Conservation (phyloP, 768 basidiomycete genomes). For the Podaxis sp. region DNA sequence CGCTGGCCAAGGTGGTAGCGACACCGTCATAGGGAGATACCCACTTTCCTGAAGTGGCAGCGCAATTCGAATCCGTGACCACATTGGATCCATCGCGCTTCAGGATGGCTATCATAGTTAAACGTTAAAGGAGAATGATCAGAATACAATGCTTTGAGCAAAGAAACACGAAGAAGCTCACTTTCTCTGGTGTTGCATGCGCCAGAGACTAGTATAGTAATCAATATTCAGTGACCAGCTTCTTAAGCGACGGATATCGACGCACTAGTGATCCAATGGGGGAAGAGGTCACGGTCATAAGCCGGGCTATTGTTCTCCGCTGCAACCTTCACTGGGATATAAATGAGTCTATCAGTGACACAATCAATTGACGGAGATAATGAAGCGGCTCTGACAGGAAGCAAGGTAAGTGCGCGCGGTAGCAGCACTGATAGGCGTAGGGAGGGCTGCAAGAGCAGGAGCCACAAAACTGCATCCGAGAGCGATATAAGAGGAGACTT, state of each 20-base stretch:
- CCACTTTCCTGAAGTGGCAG: constrained; percentile 40
- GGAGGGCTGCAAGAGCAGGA: constrained; percentile 22
- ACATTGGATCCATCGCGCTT: constrained; percentile 46
- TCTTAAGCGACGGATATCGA: too few relatives aligned
- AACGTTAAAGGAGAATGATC: background rate
- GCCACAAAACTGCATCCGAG: background rate
- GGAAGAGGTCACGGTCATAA: constrained; percentile 39
- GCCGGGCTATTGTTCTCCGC: constrained; percentile 19
- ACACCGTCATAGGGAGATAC: constrained; percentile 50
- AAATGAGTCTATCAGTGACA: background rate
- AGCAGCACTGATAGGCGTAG: constrained; percentile 30
- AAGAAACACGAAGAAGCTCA: too few relatives aligned
- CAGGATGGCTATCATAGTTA: constrained; percentile 32
- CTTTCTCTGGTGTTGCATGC: too few relatives aligned
- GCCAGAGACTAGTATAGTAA: too few relatives aligned
- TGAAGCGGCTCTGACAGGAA: constrained; percentile 21
- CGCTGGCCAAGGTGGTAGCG: constrained; percentile 40
- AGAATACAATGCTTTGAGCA: background rate
- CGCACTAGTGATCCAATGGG: constrained; percentile 46
- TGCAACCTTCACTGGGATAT: background rate
- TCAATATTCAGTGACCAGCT: too few relatives aligned
- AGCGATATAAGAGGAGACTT: too few relatives aligned
- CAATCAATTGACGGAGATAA: background rate
- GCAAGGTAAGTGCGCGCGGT: constrained; percentile 34
- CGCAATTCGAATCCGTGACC: constrained; percentile 26